phyloP scores from a whole-genome alignment of 2,329 filamentous ascomycete genomes.

The Fusarium heterosporum region DNA sequence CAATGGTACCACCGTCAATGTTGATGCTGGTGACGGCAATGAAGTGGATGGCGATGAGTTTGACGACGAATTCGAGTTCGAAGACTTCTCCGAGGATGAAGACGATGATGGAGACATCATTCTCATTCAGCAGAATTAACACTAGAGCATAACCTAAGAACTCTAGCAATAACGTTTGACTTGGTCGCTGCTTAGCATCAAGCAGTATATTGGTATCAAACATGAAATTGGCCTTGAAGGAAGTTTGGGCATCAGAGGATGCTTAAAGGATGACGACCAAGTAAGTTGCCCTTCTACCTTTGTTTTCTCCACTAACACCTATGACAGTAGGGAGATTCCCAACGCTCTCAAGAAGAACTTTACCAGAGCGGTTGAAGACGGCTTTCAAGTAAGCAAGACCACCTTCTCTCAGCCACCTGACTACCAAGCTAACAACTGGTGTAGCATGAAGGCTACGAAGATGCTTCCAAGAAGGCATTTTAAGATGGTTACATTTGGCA shows the following conservation, averaged over 20 bases:
- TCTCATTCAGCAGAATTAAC: not conserved
- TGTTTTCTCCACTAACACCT: not conserved
- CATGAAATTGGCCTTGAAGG: not conserved
- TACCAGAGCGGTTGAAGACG: not conserved
- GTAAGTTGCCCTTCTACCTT: not conserved
- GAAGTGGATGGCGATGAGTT: too few species aligned
- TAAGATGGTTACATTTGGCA: not conserved
- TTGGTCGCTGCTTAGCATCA: not conserved
- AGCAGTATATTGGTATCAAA: not conserved
- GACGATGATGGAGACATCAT: not conserved
- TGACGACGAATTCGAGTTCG: too few species aligned
- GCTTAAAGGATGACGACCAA: not conserved
- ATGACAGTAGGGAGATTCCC: not conserved
- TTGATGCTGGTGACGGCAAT: too few species aligned
- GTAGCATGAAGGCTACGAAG: not conserved
- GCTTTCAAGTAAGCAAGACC: not conserved
- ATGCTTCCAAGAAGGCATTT: not conserved
- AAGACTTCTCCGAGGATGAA: too few species aligned
- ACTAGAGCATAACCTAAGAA: not conserved
- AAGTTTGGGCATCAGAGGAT: not conserved
- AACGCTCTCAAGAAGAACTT: not conserved
- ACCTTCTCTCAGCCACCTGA: fast-evolving
- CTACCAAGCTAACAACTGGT: not conserved
- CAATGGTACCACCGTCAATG: too few species aligned
- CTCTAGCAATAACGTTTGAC: not conserved